phyloP scores from a whole-genome alignment of 2,329 filamentous ascomycete genomes.

The Alternaria atra region DNA sequence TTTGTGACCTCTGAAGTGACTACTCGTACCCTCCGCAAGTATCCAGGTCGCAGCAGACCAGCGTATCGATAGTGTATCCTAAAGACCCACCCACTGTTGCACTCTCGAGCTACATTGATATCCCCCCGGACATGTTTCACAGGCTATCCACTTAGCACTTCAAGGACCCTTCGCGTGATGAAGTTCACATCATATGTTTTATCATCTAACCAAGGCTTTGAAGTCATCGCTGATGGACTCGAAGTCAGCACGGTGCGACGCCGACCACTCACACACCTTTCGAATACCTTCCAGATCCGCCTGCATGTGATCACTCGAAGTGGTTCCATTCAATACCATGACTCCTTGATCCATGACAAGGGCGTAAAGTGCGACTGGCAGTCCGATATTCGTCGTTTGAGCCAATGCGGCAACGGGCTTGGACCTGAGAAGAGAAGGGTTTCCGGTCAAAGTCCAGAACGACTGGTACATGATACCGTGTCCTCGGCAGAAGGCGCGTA shows the following conservation, averaged over 20 bases:
- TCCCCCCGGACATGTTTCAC: too few species aligned
- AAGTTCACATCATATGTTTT: neutral
- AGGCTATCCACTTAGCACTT: too few species aligned
- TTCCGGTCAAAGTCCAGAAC: slow-evolving; percentile 70
- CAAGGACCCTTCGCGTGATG: too few species aligned
- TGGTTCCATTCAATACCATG: slow-evolving; percentile 66
- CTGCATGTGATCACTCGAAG: slow-evolving; percentile 60
- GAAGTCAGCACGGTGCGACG: slow-evolving; percentile 61
- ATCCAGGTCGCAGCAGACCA: too few species aligned
- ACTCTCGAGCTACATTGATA: too few species aligned
- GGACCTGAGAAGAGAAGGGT: slow-evolving; percentile 61
- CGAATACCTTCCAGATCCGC: slow-evolving; percentile 60
- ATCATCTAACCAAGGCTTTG: neutral
- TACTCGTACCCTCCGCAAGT: too few species aligned
- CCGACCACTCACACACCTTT: slow-evolving; percentile 55
- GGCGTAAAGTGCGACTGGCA: slow-evolving; percentile 62
- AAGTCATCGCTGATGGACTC: slow-evolving; percentile 43
- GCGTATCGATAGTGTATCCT: too few species aligned
- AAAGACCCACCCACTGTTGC: too few species aligned
- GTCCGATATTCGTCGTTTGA: slow-evolving; percentile 51
- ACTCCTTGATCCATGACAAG: slow-evolving; percentile 64
- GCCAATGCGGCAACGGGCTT: slow-evolving; percentile 62
- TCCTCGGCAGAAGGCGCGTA: slow-evolving; percentile 66
- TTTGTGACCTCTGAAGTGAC: too few species aligned
- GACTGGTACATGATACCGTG: slow-evolving; percentile 65